These are phyloP conservation scores for Rhizoclosmatium globosum DNA, from an alignment of 192 early-diverging fungal genomes.

Conservation along the genomic window DNA sequence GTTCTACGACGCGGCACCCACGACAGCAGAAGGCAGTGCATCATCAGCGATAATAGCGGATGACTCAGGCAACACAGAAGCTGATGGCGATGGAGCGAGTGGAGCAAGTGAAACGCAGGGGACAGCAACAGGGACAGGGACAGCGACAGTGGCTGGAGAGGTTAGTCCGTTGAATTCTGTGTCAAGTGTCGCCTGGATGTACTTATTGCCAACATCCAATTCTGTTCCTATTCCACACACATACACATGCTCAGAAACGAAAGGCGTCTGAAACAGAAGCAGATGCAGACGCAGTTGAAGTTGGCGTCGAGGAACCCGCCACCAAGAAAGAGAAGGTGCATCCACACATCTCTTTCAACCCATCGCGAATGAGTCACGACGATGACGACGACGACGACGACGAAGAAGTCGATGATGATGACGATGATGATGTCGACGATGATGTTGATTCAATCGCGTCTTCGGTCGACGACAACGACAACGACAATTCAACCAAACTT, in stretches of 20 bases:
- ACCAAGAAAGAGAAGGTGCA: not conserved
- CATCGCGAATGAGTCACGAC: slow-evolving; percentile 1
- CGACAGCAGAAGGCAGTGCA: not conserved
- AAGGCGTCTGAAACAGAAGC: not conserved
- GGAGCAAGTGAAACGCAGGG: not conserved
- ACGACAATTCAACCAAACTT: not conserved
- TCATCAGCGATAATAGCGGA: not conserved
- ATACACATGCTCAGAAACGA: not conserved
- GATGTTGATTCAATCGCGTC: not conserved
- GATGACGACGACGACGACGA: not conserved
- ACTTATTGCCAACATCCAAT: too few relatives aligned
- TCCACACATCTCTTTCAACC: not conserved
- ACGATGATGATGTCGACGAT: slow-evolving; percentile 6
- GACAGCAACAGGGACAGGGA: not conserved
- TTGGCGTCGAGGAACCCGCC: not conserved
- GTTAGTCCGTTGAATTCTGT: too few relatives aligned
- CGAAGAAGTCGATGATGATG: not conserved
- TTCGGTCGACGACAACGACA: not conserved
- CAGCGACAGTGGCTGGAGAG: not conserved
- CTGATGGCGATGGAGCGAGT: not conserved
- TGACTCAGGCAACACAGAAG: not conserved
- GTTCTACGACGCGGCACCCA: not conserved
- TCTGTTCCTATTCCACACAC: too few relatives aligned
- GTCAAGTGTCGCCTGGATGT: too few relatives aligned
- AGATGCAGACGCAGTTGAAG: not conserved